phyloP scores from a whole-genome alignment of 805 yeast species.

The Kodamaea neixiangensis region DNA sequence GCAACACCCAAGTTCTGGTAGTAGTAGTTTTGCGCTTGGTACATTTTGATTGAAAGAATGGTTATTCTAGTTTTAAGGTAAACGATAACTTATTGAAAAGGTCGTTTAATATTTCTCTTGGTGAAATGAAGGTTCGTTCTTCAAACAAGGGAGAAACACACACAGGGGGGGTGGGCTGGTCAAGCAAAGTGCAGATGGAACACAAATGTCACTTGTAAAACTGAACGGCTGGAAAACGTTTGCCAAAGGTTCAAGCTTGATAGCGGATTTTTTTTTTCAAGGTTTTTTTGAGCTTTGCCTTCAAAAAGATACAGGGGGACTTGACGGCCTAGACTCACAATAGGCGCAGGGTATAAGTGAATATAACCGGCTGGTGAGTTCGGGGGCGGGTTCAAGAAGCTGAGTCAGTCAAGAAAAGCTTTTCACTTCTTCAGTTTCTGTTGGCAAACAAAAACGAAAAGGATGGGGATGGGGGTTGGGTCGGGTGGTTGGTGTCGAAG shows the following conservation, averaged over 20 bases:
- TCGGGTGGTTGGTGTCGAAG: not conserved
- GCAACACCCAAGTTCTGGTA: constrained; percentile 36
- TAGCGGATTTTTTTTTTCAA: not conserved
- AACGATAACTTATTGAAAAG: constrained; percentile 12
- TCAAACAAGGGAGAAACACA: not conserved
- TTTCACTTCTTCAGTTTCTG: not conserved
- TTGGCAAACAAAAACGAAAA: not conserved
- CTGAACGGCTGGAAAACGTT: not conserved
- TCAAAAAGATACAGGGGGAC: not conserved
- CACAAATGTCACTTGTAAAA: constrained; percentile 7
- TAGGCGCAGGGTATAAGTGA: not conserved
- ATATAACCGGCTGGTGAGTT: not conserved
- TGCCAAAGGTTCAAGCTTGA: not conserved
- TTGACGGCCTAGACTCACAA: not conserved
- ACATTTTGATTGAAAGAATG: constrained; percentile 14
- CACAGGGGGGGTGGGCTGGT: not conserved
- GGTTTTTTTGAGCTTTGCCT: not conserved
- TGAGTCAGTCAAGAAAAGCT: not conserved
- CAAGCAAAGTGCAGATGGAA: constrained; percentile 9
- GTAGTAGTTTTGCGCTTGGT: constrained; percentile 19
- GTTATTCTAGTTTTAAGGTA: not conserved
- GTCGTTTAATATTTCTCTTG: constrained; percentile 8
- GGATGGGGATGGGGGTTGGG: constrained; percentile 1
- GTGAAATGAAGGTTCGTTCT: constrained; percentile 1
- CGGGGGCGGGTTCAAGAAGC: not conserved